Evolutionary conservation across 805 yeast species (phyloP), one percentile per base, ranked within the genome.

Genomic region (Saturnispora zaruensis): DNA sequence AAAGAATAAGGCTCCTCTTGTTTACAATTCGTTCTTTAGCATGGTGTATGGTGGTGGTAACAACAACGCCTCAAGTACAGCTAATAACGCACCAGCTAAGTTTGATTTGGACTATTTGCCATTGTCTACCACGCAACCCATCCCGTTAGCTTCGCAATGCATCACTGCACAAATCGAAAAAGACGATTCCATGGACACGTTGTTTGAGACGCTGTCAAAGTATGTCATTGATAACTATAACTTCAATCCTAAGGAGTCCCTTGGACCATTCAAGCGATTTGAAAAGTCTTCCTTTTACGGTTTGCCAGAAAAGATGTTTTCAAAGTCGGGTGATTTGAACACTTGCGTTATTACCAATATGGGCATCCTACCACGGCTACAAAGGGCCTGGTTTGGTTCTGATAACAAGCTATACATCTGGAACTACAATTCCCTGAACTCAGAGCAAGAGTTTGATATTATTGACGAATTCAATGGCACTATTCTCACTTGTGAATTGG

Each of bases 371-470:
- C 78, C 90, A 0, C 89, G 84, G 51, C 75, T 93, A 28, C 77
- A 79, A 53, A 78, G 95, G 52, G 80, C 90, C 13, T 93, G 97
- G 96, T 75, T 91, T 30, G 79, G 84, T 3, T 78, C 82, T 30
- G 97, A 88, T 60, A 83, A 84, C 62, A 84, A 84, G 58, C 71
- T 91, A 58, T 77, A 85, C 32, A 73, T 95, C 23, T 93, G 98
- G 98, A 84, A 89, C 64, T 80, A 83, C 61, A 54, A 53, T 43
- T 59, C 62, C 1, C 56, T 60, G 13, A 77, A 76, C 51, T 58
- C 59, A 14, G 75, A 77, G 21, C 66, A 74, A 25, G 91, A 84
- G 52, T 86, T 81, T 60, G 81, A 82, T 58, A 79, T 88, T 7
- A 84, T 91, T 46, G 97, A 88, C 62, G 95, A 84, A 55, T 76